Evolutionary conservation across 306 rosid species (phyloP).

Genomic region (Sophora flavescens): DNA sequence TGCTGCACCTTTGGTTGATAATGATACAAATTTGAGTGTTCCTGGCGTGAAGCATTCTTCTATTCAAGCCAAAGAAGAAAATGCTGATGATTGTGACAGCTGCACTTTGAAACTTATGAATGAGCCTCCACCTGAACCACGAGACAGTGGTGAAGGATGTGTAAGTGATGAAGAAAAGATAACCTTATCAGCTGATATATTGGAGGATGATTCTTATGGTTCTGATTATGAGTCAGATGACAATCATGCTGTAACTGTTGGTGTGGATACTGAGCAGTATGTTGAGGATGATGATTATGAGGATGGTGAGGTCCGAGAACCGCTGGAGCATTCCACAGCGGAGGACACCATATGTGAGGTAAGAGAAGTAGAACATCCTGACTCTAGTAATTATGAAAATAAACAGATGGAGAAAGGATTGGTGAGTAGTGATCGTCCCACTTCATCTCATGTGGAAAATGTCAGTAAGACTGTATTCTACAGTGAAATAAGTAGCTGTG

Average conservation of each 20-base stretch:
- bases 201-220: conserved; percentile 70
- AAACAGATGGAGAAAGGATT: conserved; percentile 51
- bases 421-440: conserved; percentile 43
- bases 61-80: conserved; percentile 44
- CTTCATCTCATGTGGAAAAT: conserved; percentile 50
- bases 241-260: conserved; percentile 66
- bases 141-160: conserved; percentile 60
- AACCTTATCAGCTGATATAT: conserved; percentile 66
- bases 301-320: conserved; percentile 89
- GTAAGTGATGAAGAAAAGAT: conserved; percentile 85
- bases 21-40: conserved; percentile 46
- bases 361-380: conserved; percentile 60
- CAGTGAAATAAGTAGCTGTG: conserved; percentile 49
- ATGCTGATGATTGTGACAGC: conserved; percentile 39
- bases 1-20: conserved; percentile 42
- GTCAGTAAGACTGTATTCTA: conserved; percentile 40
- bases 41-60: conserved; percentile 43
- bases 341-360: conserved; percentile 60
- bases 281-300: conserved; percentile 80
- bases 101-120: conserved; percentile 56
- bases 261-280: conserved; percentile 55
- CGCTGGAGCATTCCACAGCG: conserved; percentile 47
- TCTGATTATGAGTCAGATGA: conserved; percentile 88
- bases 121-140: conserved; percentile 50
- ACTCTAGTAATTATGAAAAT: conserved; percentile 46